Conservation (phyloP, 768 basidiomycete species). For the Leccinum broughii region DNA sequence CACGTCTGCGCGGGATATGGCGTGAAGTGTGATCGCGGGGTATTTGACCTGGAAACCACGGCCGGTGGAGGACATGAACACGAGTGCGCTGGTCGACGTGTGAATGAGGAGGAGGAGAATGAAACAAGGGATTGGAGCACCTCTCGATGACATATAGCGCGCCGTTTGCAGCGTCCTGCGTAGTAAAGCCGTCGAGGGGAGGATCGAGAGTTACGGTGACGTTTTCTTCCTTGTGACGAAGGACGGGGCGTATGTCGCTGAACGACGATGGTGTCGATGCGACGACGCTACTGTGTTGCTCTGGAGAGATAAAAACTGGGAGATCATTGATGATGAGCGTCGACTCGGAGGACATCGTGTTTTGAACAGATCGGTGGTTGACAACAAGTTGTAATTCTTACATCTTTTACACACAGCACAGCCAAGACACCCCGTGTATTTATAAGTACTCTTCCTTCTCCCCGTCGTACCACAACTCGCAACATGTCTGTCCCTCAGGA, state of each 20-base stretch:
- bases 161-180: constrained; percentile 55
- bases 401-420: constrained; percentile 7
- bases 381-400: neutral
- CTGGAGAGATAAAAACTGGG: constrained; percentile 52
- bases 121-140: constrained; percentile 39
- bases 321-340: constrained; percentile 38
- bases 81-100: constrained; percentile 55
- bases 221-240: constrained; percentile 71
- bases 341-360: constrained; percentile 16
- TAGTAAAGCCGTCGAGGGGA: constrained; percentile 56
- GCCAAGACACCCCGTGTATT: constrained; percentile 14
- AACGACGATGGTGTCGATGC: constrained; percentile 87
- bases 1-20: constrained; percentile 70
- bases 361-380: neutral
- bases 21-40: constrained; percentile 90
- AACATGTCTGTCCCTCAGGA: constrained; percentile 29
- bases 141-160: constrained; percentile 85
- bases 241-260: constrained; percentile 77
- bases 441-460: constrained; percentile 4
- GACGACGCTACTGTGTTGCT: constrained; percentile 66
- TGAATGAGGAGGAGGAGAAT: constrained; percentile 7
- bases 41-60: constrained; percentile 85
- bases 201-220: constrained; percentile 74
- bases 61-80: constrained; percentile 70
- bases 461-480: neutral